Evolutionary conservation across 805 yeast species (phyloP).

Genomic region (Schwanniomyces occidentalis): DNA sequence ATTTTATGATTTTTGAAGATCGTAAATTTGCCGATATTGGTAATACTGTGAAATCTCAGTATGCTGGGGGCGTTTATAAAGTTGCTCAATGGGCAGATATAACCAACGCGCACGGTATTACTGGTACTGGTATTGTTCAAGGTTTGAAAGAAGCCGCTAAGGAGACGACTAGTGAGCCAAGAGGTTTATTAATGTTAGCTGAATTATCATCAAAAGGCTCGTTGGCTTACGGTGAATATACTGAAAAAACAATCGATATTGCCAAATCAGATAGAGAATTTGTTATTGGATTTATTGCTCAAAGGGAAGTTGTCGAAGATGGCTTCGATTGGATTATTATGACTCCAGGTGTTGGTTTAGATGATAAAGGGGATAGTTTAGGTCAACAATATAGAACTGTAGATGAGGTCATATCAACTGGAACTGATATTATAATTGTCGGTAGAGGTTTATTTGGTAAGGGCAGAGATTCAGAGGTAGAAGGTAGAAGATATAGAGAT

Average conservation of each 20-base stretch:
- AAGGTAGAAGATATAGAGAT: conserved; percentile 82
- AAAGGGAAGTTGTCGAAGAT: conserved; percentile 74
- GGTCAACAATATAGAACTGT: conserved; percentile 98
- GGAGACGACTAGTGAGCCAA: conserved; percentile 68
- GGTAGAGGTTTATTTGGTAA: conserved; percentile 96
- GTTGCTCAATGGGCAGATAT: conserved; percentile 96
- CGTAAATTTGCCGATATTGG: conserved; percentile 99
- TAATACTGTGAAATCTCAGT: conserved; percentile 92
- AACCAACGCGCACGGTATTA: conserved; percentile 96
- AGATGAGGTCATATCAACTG: conserved; percentile 74
- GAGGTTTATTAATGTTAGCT: conserved; percentile 93
- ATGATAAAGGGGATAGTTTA: conserved; percentile 91
- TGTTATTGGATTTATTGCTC: conserved; percentile 96
- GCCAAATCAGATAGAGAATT: conserved; percentile 85
- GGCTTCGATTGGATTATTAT: conserved; percentile 94
- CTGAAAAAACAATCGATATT: conserved; percentile 83
- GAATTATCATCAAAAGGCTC: conserved; percentile 94
- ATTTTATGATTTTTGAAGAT: conserved; percentile 92
- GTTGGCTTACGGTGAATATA: conserved; percentile 88
- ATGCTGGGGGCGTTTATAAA: conserved; percentile 83
- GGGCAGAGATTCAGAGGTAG: conserved; percentile 86
- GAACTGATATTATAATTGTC: conserved; percentile 96
- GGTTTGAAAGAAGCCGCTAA: conserved; percentile 84
- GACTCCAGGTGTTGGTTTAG: conserved; percentile 99
- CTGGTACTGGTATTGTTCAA: conserved; percentile 89